Conservation (phyloP, 2,329 filamentous ascomycete genomes). For the Colletotrichum navitas region DNA sequence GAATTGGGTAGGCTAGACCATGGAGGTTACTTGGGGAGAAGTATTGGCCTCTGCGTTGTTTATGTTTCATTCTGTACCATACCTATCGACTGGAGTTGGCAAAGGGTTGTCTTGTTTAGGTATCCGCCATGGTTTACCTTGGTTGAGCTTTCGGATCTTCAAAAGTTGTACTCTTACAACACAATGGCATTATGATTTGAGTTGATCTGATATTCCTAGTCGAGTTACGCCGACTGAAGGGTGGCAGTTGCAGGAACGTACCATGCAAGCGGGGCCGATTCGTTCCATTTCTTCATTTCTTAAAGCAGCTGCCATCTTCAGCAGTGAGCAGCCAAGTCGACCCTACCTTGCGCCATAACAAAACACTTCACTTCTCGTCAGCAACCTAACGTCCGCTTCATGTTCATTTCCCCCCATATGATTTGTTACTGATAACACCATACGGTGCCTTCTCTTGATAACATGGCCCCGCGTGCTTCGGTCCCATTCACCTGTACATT, state of each 20-base stretch:
- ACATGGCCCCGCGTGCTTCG: not conserved
- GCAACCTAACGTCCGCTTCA: not conserved
- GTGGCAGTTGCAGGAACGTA: not conserved
- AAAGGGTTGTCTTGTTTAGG: slow-evolving; percentile 23
- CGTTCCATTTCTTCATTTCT: not conserved
- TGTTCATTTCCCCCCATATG: not conserved
- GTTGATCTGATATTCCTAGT: not conserved
- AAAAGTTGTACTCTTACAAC: slow-evolving; percentile 30
- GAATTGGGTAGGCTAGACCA: slow-evolving; percentile 18
- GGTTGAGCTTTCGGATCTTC: slow-evolving; percentile 14
- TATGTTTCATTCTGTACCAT: slow-evolving; percentile 28
- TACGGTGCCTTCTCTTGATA: not conserved
- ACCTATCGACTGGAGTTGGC: slow-evolving; percentile 31
- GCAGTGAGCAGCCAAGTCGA: no score
- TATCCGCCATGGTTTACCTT: slow-evolving; percentile 14
- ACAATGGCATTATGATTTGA: slow-evolving; percentile 9
- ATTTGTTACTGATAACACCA: not conserved
- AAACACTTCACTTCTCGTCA: not conserved
- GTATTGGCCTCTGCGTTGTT: slow-evolving; percentile 31
- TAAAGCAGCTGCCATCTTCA: not conserved
- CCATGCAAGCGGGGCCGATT: not conserved
- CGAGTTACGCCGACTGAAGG: not conserved
- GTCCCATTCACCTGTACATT: slow-evolving; percentile 67
- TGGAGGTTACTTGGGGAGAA: slow-evolving; percentile 15
- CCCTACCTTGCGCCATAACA: not conserved